phyloP scores from a whole-genome alignment of 2,329 filamentous ascomycete species.

The Sporothrix inflata region DNA sequence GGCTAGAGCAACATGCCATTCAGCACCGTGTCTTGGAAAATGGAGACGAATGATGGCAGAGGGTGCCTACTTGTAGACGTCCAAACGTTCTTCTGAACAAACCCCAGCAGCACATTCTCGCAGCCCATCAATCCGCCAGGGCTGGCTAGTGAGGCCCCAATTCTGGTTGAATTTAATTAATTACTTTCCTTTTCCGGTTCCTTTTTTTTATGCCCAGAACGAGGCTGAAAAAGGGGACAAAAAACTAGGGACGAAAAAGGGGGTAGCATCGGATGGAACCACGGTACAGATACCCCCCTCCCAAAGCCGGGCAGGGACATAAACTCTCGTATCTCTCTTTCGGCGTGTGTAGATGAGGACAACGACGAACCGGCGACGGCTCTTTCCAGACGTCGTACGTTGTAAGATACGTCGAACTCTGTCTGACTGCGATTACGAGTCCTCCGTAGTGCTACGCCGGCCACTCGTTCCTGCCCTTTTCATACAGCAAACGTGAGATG shows the following conservation, averaged over 20 bases:
- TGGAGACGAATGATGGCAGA: neutral
- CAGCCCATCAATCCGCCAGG: neutral
- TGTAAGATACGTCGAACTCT: neutral
- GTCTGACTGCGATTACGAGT: slow-evolving; percentile 1
- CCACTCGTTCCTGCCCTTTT: neutral
- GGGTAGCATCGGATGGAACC: slow-evolving; percentile 2
- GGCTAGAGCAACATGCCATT: slow-evolving; percentile 18
- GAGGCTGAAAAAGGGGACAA: slow-evolving; percentile 21
- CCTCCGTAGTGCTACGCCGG: neutral
- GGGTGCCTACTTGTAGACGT: too few relatives aligned
- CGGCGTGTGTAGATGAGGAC: neutral
- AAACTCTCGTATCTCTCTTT: neutral
- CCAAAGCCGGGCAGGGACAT: neutral
- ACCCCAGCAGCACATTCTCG: neutral
- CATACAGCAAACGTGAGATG: neutral
- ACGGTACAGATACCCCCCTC: neutral
- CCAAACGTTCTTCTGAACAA: neutral
- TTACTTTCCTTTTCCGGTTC: neutral
- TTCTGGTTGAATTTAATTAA: slow-evolving; percentile 6
- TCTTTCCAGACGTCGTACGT: neutral
- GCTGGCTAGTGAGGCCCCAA: neutral
- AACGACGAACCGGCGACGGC: neutral
- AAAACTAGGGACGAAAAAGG: neutral
- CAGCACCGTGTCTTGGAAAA: neutral
- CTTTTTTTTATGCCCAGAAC: neutral